A percentile compares a stretch with the other conserved stretches of the same genome.
Evolutionary conservation across 169 alveolate species (phyloP).

Genomic region (Plasmodium falciparum): DNA sequence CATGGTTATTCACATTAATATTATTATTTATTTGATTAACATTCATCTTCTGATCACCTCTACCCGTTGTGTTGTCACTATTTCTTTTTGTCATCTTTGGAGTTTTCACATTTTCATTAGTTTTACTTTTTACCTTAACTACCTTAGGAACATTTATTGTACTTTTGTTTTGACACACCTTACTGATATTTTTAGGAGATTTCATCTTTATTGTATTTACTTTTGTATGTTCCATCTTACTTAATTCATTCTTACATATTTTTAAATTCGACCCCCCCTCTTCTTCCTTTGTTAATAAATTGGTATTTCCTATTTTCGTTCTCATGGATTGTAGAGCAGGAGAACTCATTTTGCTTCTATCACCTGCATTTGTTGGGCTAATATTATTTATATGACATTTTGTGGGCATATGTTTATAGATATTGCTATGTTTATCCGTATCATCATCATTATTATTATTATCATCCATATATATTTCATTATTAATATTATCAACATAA

Average conservation of each 20-base stretch:
- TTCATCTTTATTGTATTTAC: neutral
- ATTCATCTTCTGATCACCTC: neutral
- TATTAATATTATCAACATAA: too few species aligned
- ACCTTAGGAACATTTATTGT: neutral
- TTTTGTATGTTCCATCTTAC: neutral
- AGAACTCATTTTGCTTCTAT: neutral
- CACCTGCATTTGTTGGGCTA: neutral
- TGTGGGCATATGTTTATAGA: too few species aligned
- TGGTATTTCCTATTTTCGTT: neutral
- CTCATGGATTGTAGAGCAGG: neutral
- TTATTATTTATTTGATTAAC: neutral
- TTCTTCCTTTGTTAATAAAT: neutral
- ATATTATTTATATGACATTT: too few species aligned
- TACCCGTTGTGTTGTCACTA: neutral
- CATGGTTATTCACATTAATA: neutral
- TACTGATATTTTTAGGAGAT: constrained; percentile 25
- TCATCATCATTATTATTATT: too few species aligned
- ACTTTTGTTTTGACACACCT: neutral
- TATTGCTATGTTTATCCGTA: too few species aligned
- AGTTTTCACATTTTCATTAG: constrained; percentile 16
- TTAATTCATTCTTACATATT: neutral
- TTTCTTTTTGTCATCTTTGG: constrained; percentile 39
- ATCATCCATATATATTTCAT: too few species aligned
- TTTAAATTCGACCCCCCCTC: neutral
- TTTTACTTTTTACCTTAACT: constrained; percentile 12